Base-by-base conservation (phyloP, 140 eudicot genomes). In the Ambrosia hybrid region DNA sequence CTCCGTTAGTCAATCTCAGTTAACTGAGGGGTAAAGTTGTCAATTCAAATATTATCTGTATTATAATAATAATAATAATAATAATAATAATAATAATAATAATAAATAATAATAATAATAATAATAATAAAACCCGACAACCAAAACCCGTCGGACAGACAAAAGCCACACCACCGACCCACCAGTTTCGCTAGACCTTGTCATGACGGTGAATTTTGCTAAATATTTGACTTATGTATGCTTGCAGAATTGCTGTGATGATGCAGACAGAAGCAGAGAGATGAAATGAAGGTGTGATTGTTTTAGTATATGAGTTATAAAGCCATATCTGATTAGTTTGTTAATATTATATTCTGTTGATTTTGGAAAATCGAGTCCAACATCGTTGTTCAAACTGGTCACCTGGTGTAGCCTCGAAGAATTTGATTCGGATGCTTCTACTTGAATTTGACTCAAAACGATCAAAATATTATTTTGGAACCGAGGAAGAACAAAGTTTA, bases 191-290 rank as follows among this genome's bases (percentile, higher is more conserved):
- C 13, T 34, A n/a, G 12, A 62, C 39, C 30, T 36, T 13, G 38
- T 64, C 26, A 57, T 56, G 55, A 68, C 37, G 49, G 57, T 37
- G 34, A 41, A 34, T 52, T 65, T 8, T n/a, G 52, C 15, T 70
- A 53, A 17, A 13, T 39, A 52, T 52, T 5, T 39, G 70, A 39
- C 9, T 61, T 73, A 30, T 70, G 9, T 71, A 4, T 73, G 60
- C 72, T 76, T 81, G 82, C 91, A 90, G 96, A 73, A 85, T 87
- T 70, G 79, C 86, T 65, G 78, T 73, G 56, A 83, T 77, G 70
- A 67, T 68, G 78, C 89, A 75, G 78, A 60, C 72, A 58, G 65
- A 74, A 58, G 68, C 64, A 73, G 75, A 67, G 75, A 67, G 73
- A 61, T 56, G 73, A 71, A 51, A 55, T 72, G 68, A 67, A 41